A percentile compares a stretch with the other conserved stretches of the same genome.
These are phyloP conservation scores for Dalbergia cultrata DNA, from an alignment of 306 rosid genomes.

Conservation along the genomic window DNA sequence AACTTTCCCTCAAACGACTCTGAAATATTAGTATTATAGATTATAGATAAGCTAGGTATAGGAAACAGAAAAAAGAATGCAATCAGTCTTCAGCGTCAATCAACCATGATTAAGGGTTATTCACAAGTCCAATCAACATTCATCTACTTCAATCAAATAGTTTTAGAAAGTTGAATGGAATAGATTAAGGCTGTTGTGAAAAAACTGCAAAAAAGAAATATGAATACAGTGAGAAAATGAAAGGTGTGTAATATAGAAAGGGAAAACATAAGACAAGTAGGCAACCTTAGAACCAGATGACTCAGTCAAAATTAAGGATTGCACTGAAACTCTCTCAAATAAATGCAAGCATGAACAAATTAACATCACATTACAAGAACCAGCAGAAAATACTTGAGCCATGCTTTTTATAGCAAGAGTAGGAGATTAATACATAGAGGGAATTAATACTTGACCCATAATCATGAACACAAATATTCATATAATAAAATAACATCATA, in stretches of 20 bases:
- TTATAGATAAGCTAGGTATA: background rate
- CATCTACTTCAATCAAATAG: background rate
- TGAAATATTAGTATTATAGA: too few relatives aligned
- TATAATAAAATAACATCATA: background rate
- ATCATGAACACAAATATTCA: conserved; percentile 7
- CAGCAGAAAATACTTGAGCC: background rate
- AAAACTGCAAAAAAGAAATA: background rate
- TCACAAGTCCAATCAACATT: conserved; percentile 6
- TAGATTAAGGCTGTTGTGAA: background rate
- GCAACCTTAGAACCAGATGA: background rate
- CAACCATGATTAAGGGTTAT: background rate
- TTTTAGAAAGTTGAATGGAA: background rate
- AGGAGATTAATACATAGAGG: background rate
- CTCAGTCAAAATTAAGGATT: background rate
- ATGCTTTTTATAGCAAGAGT: background rate
- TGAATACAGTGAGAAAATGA: background rate
- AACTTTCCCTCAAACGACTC: too few relatives aligned
- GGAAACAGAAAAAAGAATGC: background rate
- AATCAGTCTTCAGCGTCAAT: background rate
- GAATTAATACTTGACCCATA: too few relatives aligned
- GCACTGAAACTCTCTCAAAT: conserved; percentile 1
- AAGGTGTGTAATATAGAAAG: background rate
- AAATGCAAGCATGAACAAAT: background rate
- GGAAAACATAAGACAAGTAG: background rate
- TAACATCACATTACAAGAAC: background rate